These are phyloP conservation scores for Epichloe baconii DNA, from an alignment of 2,329 filamentous ascomycete species.

Conservation along the genomic window DNA sequence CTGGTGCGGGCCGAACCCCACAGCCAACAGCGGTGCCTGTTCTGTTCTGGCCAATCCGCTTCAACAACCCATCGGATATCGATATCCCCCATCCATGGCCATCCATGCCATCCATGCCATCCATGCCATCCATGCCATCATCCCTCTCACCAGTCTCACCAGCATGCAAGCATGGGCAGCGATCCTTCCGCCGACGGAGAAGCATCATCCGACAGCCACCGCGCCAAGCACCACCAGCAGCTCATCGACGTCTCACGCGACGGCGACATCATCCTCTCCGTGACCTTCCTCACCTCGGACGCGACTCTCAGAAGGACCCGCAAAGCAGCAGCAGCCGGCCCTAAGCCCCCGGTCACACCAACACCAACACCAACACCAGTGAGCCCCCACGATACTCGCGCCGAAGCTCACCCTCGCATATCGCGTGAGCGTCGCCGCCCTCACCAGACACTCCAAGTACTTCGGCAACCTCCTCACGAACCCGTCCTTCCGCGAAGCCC, in stretches of 20 bases:
- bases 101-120: conserved; percentile 1
- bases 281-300: conserved; percentile 49
- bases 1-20: too few relatives aligned
- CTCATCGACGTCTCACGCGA: conserved; percentile 38
- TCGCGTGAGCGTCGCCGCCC: conserved; percentile 42
- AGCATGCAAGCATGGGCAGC: neutral
- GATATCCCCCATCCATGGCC: neutral
- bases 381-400: conserved; percentile 16
- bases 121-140: neutral
- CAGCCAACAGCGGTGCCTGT: too few relatives aligned
- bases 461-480: conserved; percentile 55
- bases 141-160: neutral
- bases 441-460: conserved; percentile 53
- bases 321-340: conserved; percentile 21
- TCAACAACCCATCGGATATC: too few relatives aligned
- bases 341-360: conserved; percentile 13
- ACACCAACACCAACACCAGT: neutral
- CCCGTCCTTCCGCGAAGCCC: conserved; percentile 49
- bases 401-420: conserved; percentile 34
- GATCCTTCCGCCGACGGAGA: conserved; percentile 6
- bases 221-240: conserved; percentile 6
- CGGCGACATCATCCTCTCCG: conserved; percentile 54
- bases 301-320: conserved; percentile 33
- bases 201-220: neutral
- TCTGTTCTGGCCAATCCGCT: too few relatives aligned